Conservation (phyloP, 192 early-diverging fungal genomes). For the Gryganskiella cystojenkinii region DNA sequence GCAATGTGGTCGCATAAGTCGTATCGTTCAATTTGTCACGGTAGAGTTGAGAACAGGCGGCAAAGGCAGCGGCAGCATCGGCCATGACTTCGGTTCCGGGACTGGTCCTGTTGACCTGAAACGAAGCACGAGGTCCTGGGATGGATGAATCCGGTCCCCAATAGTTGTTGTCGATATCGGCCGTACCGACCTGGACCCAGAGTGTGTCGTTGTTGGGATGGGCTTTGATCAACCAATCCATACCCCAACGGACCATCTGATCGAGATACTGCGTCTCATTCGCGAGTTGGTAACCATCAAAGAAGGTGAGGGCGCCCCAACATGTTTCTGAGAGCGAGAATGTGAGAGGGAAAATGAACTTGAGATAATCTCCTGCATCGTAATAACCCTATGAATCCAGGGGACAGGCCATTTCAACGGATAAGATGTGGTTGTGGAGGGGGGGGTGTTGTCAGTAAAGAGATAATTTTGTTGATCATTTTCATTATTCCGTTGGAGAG, state of each 20-base stretch:
- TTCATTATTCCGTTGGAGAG: not conserved
- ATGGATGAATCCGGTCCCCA: slow-evolving; percentile 69
- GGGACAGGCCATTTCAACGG: not conserved
- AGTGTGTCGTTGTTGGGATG: slow-evolving; percentile 63
- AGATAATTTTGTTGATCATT: not conserved
- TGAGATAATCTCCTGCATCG: slow-evolving; percentile 68
- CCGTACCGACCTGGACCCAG: slow-evolving; percentile 60
- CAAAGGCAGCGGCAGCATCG: slow-evolving; percentile 64
- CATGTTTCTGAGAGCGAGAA: slow-evolving; percentile 57
- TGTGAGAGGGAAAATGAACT: slow-evolving; percentile 70
- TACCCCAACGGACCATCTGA: slow-evolving; percentile 67
- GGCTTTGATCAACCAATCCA: slow-evolving; percentile 69
- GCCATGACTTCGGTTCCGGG: slow-evolving; percentile 68
- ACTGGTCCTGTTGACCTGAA: slow-evolving; percentile 52
- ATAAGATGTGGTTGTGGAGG: not conserved
- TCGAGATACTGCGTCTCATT: slow-evolving; percentile 55
- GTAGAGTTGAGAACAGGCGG: slow-evolving; percentile 64
- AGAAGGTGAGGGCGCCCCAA: slow-evolving; percentile 68
- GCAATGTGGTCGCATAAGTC: slow-evolving; percentile 54
- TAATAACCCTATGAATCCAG: slow-evolving; percentile 47
- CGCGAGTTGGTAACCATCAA: slow-evolving; percentile 62
- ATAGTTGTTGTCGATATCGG: slow-evolving; percentile 63
- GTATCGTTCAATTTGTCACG: slow-evolving; percentile 60
- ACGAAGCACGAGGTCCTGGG: slow-evolving; percentile 64
- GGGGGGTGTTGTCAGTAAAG: not conserved